These are phyloP conservation scores for Crataegus laevigata DNA, from an alignment of 306 rosid genomes.

Conservation along the genomic window DNA sequence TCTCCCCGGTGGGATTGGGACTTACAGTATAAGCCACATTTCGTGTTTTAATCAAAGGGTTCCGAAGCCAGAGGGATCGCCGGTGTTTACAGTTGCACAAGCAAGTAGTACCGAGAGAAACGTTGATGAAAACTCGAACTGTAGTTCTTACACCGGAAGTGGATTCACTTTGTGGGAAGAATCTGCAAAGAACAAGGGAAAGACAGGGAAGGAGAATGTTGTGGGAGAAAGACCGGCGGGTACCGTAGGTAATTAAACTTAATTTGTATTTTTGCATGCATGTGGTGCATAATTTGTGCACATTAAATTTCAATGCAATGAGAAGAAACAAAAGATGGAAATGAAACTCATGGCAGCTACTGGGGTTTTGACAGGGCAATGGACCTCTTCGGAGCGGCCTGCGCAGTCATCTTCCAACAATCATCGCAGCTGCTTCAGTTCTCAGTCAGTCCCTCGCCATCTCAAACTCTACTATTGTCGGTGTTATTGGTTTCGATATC, in stretches of 20 bases:
- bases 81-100: slow-evolving; percentile 44
- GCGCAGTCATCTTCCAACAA: slow-evolving; percentile 70
- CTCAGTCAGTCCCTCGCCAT: slow-evolving; percentile 56
- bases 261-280: neutral
- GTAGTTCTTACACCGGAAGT: slow-evolving; percentile 75
- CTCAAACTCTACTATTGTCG: neutral
- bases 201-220: slow-evolving; percentile 86
- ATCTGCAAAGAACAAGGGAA: slow-evolving; percentile 66
- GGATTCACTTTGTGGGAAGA: slow-evolving; percentile 96
- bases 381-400: slow-evolving; percentile 62
- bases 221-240: slow-evolving; percentile 36
- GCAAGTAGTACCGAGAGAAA: slow-evolving; percentile 52
- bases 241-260: slow-evolving; percentile 36
- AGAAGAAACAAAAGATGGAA: neutral
- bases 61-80: slow-evolving; percentile 62
- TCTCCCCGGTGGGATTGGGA: slow-evolving; percentile 95
- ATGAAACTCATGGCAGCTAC: slow-evolving; percentile 6
- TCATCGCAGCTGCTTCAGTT: slow-evolving; percentile 53
- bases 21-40: slow-evolving; percentile 84
- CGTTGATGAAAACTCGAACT: slow-evolving; percentile 65
- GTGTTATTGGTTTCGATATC: neutral
- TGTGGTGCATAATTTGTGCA: neutral
- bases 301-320: neutral
- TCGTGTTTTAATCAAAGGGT: slow-evolving; percentile 52
- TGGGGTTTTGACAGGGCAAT: slow-evolving; percentile 34